A percentile compares a stretch with the other conserved stretches of the same genome.
Evolutionary conservation across 306 rosid genomes (phyloP).

Genomic region (Ziziphus jujuba): DNA sequence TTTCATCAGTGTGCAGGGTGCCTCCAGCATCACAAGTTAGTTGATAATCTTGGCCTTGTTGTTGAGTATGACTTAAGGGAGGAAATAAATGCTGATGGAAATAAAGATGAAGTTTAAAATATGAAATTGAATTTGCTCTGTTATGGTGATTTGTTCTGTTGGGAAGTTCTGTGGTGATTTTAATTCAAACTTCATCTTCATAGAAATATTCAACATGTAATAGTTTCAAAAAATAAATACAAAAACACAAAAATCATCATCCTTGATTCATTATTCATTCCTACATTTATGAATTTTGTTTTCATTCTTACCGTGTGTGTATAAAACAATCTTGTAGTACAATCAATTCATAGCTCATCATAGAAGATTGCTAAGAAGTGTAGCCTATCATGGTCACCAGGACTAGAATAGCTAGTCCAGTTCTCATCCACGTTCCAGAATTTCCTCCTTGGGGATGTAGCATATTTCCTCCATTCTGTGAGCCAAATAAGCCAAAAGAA

Average conservation of each 20-base stretch:
- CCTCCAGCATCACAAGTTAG: conserved; percentile 69
- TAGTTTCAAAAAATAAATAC: conserved; percentile 9
- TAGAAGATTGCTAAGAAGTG: conserved; percentile 35
- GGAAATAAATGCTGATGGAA: conserved; percentile 37
- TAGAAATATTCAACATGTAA: conserved; percentile 23
- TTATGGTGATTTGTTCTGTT: conserved; percentile 1
- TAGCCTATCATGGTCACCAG: conserved; percentile 50
- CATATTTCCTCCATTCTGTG: conserved; percentile 66
- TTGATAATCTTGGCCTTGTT: conserved; percentile 78
- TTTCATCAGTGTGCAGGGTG: conserved; percentile 81
- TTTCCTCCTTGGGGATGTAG: conserved; percentile 39
- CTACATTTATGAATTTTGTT: conserved; percentile 7
- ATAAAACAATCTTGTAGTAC: conserved; percentile 9
- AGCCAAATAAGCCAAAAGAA: conserved; percentile 12
- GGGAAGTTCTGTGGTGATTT: conserved; percentile 20
- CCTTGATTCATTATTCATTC: conserved; percentile 30
- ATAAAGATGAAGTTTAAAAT: conserved; percentile 49
- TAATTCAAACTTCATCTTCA: conserved; percentile 31
- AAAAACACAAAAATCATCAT: conserved; percentile 4
- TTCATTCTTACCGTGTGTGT: conserved; percentile 20
- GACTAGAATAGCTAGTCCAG: conserved; percentile 49
- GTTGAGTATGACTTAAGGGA: conserved; percentile 69
- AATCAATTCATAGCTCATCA: conserved; percentile 30
- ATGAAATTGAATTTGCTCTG: conserved; percentile 8
- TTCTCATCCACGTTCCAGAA: conserved; percentile 38